Conservation (phyloP, 345 rosid species). For the Noccaea bulbosa region DNA sequence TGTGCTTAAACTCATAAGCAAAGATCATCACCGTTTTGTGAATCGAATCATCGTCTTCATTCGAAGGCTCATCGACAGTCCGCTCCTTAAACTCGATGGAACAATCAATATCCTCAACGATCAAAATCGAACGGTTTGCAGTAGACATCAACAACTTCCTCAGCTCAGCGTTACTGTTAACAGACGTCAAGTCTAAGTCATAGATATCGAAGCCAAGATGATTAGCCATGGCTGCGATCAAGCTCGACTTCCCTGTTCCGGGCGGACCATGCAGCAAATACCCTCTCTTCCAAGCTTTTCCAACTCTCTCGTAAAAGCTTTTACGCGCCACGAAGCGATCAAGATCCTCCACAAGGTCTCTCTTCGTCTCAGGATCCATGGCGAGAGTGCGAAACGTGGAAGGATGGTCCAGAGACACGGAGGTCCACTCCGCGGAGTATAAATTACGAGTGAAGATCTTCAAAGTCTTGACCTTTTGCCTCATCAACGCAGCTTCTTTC, state of each 20-base stretch:
- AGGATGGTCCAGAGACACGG: slow-evolving; percentile 74
- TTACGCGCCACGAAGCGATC: slow-evolving; percentile 59
- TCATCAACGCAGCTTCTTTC: slow-evolving; percentile 48
- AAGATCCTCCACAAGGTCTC: slow-evolving; percentile 58
- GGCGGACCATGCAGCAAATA: slow-evolving; percentile 78
- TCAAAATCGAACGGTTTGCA: slow-evolving; percentile 65
- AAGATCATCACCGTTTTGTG: slow-evolving; percentile 32
- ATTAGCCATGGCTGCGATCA: slow-evolving; percentile 87
- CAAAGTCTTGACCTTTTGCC: slow-evolving; percentile 51
- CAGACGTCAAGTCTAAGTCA: slow-evolving; percentile 59
- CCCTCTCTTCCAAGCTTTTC: slow-evolving; percentile 90
- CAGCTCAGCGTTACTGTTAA: slow-evolving; percentile 53
- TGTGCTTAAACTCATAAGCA: neutral
- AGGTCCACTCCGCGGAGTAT: slow-evolving; percentile 53
- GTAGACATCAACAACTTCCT: slow-evolving; percentile 57
- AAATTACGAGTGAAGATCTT: slow-evolving; percentile 54
- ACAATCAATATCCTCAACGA: slow-evolving; percentile 77
- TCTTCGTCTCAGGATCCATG: slow-evolving; percentile 54
- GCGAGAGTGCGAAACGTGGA: slow-evolving; percentile 72
- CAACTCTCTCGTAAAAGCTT: slow-evolving; percentile 60
- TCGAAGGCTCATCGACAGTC: neutral
- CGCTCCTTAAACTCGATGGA: slow-evolving; percentile 57
- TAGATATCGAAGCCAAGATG: slow-evolving; percentile 72
- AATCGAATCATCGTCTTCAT: neutral
- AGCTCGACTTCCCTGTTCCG: slow-evolving; percentile 81